Base-by-base conservation (phyloP, 2,329 filamentous ascomycete genomes). In the Corynespora cassiicola region DNA sequence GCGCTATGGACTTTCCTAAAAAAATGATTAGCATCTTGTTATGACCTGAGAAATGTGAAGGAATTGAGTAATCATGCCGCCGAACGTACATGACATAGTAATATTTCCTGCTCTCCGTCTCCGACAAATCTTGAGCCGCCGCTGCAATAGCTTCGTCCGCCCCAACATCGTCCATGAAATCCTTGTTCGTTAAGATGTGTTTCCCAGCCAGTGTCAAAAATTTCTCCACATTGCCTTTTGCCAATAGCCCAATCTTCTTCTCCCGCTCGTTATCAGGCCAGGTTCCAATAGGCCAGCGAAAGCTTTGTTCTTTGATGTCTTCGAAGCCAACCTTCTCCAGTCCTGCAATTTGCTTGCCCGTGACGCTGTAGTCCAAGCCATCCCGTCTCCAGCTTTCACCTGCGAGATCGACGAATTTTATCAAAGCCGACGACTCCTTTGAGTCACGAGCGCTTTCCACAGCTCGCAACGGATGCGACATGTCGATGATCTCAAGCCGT, bases 401-500 rank as follows among this genome's bases (percentile, higher is more conserved):
- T 6, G 31, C 22, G 3, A 34, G 9, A n/a, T 34, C 17, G 7
- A 34, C 31, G 15, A 34, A 25, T 2, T 25, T 26, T 10, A 34
- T 18, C 8, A 34, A n/a, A 15, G 31, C 5, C 12, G 31, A 34
- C 4, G 15, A 5, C 5, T 34, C 31, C 5, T 4, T 11, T 5
- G 22, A 34, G 21, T 34, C 31, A 19, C 14, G 27, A 5, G 6
- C 15, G 3, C 20, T 17, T 2, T 25, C 22, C 8, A 6, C 31
- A 14, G 31, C 22, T 5, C 31, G 31, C 15, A 34, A 18, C 9
- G 31, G 31, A n/a, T 34, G 22, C 15, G 31, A 34, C 14, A 34
- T 6, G 16, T 74, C 71, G 42, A 73, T 68, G 19, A 75, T 43
- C 41, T 77, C 74, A 11, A 77, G 56, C 63, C 69, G 76, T 6